Base-by-base conservation (phyloP, 2,329 filamentous ascomycete genomes). In the Sordariomycetes sp. region DNA sequence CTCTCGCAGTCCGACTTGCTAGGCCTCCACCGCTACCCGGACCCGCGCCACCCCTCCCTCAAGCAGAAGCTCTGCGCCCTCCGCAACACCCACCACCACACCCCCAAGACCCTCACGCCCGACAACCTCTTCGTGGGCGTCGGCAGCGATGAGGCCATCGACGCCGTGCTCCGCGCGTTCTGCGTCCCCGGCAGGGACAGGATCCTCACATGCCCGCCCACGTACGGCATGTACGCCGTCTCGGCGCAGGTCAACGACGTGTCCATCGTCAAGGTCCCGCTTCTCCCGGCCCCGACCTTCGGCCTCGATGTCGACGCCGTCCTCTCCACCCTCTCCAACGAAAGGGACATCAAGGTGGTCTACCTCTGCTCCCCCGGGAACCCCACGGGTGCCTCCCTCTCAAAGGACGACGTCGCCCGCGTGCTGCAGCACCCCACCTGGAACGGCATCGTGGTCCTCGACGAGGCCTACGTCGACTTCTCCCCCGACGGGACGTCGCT, bases 161-260 rank as follows among this genome's bases (percentile, higher is more conserved):
- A 99, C 72, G 90, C 89, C 6, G 80, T 99, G 48, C 80, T 99
- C 59, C 86, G 94, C 56, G 94, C 89, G 71, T 99, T 99, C 76
- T 99, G 94, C 73, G 75, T 83, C 1, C 94, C 94, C 1, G 89
- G 86, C 52, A 79, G 79, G 62, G 94, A 99, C 72, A 90, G 88
- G 67, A 95, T 99, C 67, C 80, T 99, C 39, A 92, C 90, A 50
- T 97, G 92, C 67, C 94, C 94, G 20, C 94, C 94, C 1, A 99
- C 94, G 0, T 99, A 99, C 70, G 94, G 94, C 73, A 99, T 99
- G 94, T 99, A 99, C 76, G 78, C 83, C 53, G 94, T 99, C 20
- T 95, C 89, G 7, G 94, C 94, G 1, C 87, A 95, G 68, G 86
- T 96, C 63, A 99, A 99, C 74, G 94, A 97, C 67, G 78, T 99